Conservation (phyloP, 805 yeast species). For the Phaffomyces antillensis region DNA sequence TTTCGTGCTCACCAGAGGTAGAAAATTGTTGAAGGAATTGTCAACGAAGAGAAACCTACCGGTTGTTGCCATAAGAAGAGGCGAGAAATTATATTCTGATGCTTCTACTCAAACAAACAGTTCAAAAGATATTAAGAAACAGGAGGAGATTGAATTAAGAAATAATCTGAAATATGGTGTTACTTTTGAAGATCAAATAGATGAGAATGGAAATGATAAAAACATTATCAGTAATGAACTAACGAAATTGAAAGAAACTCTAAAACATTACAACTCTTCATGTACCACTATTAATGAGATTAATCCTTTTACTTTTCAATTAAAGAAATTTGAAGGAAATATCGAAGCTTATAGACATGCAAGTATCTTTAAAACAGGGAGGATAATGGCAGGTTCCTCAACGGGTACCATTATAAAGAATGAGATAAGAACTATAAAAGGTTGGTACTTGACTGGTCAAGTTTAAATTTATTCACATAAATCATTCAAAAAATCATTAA, state of each 20-base stretch:
- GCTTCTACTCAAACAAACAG: slow-evolving; percentile 24
- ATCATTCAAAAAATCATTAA: neutral
- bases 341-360: slow-evolving; percentile 18
- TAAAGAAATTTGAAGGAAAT: slow-evolving; percentile 21
- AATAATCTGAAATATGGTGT: slow-evolving; percentile 7
- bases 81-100: slow-evolving; percentile 31
- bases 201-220: neutral
- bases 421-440: slow-evolving; percentile 32
- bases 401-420: slow-evolving; percentile 19
- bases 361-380: slow-evolving; percentile 16
- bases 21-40: slow-evolving; percentile 24
- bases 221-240: slow-evolving; percentile 22
- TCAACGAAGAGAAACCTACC: slow-evolving; percentile 29
- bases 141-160: neutral
- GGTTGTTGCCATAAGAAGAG: slow-evolving; percentile 34
- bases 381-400: slow-evolving; percentile 18
- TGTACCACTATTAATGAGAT: slow-evolving; percentile 14
- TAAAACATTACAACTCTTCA: slow-evolving; percentile 23
- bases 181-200: slow-evolving; percentile 10
- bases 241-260: slow-evolving; percentile 21
- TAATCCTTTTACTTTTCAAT: slow-evolving; percentile 25
- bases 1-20: slow-evolving; percentile 23
- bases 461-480: slow-evolving; percentile 10
- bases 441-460: slow-evolving; percentile 33
- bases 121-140: slow-evolving; percentile 1